Conservation (phyloP, 345 rosid genomes). For the Abelmoschus esculentus region DNA sequence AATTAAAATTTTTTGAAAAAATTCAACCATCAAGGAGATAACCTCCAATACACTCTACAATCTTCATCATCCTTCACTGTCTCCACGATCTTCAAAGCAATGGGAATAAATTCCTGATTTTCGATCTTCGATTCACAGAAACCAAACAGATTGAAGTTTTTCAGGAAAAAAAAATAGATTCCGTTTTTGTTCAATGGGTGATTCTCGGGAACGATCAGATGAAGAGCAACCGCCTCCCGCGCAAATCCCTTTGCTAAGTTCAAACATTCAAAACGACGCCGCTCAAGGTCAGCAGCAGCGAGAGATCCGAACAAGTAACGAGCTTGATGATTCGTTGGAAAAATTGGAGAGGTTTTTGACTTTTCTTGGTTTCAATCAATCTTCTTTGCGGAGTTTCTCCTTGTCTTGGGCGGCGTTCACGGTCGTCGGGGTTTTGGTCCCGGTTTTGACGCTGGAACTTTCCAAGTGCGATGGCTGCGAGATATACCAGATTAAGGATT, state of each 20-base stretch:
- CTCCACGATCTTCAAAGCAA: background rate
- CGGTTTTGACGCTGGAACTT: constrained; percentile 56
- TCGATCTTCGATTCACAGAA: background rate
- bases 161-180: background rate
- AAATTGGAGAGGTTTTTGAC: constrained; percentile 47
- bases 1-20: background rate
- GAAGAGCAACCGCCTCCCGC: constrained; percentile 20
- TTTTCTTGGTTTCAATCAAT: constrained; percentile 64
- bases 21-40: background rate
- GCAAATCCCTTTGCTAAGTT: constrained; percentile 43
- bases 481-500: constrained; percentile 49
- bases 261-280: constrained; percentile 19
- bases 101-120: background rate
- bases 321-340: constrained; percentile 37
- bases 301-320: constrained; percentile 14
- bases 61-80: background rate
- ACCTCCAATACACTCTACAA: background rate
- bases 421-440: constrained; percentile 50
- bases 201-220: constrained; percentile 14
- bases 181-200: constrained; percentile 25
- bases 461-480: constrained; percentile 48
- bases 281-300: constrained; percentile 4
- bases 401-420: constrained; percentile 61
- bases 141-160: background rate
- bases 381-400: constrained; percentile 33